These are phyloP conservation scores for Pulveroboletus sp. DNA, from an alignment of 768 basidiomycete genomes.

Conservation along the genomic window DNA sequence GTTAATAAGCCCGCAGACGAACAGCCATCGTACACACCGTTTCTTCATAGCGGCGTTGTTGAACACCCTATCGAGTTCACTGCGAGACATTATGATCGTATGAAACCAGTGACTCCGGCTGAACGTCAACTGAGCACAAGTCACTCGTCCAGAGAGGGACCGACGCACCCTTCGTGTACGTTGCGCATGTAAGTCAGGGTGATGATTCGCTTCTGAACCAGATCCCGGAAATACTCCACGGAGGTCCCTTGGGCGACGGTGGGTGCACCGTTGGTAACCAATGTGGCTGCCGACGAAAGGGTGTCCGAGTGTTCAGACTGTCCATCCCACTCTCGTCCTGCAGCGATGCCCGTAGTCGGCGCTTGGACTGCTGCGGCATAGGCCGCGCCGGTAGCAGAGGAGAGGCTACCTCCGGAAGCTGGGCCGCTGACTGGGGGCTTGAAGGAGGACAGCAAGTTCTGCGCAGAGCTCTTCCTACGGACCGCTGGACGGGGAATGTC, in stretches of 20 bases:
- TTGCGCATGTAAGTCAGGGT: conserved; percentile 82
- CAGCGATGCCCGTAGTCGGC: conserved; percentile 35
- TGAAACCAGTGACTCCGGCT: conserved; percentile 87
- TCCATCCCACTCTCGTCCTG: conserved; percentile 64
- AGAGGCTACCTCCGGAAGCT: conserved; percentile 30
- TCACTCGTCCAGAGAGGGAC: not conserved
- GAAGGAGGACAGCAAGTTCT: conserved; percentile 77
- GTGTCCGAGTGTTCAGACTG: conserved; percentile 58
- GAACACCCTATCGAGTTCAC: conserved; percentile 72
- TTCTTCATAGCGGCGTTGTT: conserved; percentile 73
- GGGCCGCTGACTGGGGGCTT: conserved; percentile 33
- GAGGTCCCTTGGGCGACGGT: conserved; percentile 56
- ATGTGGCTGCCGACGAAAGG: conserved; percentile 34
- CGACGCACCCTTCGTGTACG: conserved; percentile 78
- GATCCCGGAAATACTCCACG: conserved; percentile 72
- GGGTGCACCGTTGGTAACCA: conserved; percentile 34
- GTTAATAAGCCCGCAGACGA: not conserved
- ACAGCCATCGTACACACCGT: conserved; percentile 43
- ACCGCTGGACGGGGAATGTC: conserved; percentile 49
- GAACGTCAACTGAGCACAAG: conserved; percentile 4
- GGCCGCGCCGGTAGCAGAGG: conserved; percentile 35
- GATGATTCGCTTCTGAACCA: conserved; percentile 79
- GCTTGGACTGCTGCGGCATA: conserved; percentile 34
- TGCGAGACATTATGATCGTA: conserved; percentile 72
- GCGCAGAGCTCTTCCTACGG: conserved; percentile 82